Evolutionary conservation across 2,329 filamentous ascomycete genomes (phyloP), one percentile per base, ranked within the genome.

Genomic region (Fusarium lyarnte): DNA sequence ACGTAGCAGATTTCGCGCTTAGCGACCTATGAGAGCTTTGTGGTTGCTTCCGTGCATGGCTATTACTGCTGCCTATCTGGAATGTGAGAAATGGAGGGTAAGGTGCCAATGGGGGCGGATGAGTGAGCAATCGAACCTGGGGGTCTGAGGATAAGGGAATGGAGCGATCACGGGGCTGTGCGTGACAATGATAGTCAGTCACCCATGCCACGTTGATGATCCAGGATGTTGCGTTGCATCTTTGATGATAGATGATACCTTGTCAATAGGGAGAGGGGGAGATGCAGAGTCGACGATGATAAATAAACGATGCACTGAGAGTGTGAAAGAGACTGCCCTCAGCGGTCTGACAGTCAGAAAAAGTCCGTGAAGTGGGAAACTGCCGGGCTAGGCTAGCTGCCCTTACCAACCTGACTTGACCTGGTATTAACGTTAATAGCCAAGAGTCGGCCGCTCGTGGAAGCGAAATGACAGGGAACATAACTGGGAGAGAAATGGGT

Each of bases 161-260:
- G 59, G 59, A 63, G 42, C 55, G 64, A 69, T 63, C 54, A 66
- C 51, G 59, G 58, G 70, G 70, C 70, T 73, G 70, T 73, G 70
- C 43, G 61, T 70, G 61, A 67, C 45, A 67, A 55, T 60, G 62
- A 70, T 67, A 58, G 61, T 53, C 57, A 59, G 49, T 54, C 62
- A 58, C 62, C 53, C 70, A 43, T 47, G 47, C 61, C 70, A 52
- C 51, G 52, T 45, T 58, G 52, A 52, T 52, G 46, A 52, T 58
- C 70, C 41, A 52, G 41, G 58, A 46, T 41, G 57, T 57, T 47
- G 58, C 53, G 70, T 73, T 70, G 27, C 65, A 72, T 73, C 27
- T 62, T 70, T 52, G 62, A 41, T 41, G 47, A 47, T 47, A 61
- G 39, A 51, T 43, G 33, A 25, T 31, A 55, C 52, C 69, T 45